Percentiles rank a stretch among this genome's conserved stretches.
These are phyloP conservation scores for Talaromyces sp. DNA, from an alignment of 2,329 filamentous ascomycete genomes.

Conservation along the genomic window DNA sequence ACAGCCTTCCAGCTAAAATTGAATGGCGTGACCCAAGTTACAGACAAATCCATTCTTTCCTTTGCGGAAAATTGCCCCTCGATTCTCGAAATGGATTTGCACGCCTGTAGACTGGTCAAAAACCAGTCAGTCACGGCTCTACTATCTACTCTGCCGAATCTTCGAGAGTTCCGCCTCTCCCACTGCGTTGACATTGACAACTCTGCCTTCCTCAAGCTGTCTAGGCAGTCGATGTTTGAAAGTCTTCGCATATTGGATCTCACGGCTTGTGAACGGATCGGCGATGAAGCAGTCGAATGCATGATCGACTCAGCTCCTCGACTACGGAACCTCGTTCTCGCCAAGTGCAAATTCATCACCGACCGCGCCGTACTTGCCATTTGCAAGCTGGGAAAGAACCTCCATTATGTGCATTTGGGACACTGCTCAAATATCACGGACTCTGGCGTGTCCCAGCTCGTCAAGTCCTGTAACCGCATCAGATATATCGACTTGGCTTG, in stretches of 20 bases:
- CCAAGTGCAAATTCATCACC: constrained; percentile 90
- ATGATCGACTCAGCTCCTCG: constrained; percentile 84
- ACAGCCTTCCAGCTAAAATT: constrained; percentile 67
- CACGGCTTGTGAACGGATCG: constrained; percentile 78
- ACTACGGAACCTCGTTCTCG: constrained; percentile 84
- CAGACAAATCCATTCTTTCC: constrained; percentile 73
- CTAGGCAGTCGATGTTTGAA: constrained; percentile 66
- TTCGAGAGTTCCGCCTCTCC: constrained; percentile 86
- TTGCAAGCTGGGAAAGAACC: constrained; percentile 82
- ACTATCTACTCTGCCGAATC: constrained; percentile 68
- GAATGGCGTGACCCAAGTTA: constrained; percentile 83
- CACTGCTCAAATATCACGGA: constrained; percentile 93
- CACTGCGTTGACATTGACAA: constrained; percentile 83
- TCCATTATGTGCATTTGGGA: constrained; percentile 93
- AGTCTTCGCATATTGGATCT: constrained; percentile 89
- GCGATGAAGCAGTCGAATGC: constrained; percentile 79
- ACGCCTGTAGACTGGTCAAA: constrained; percentile 75
- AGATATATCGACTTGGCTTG: constrained; percentile 98
- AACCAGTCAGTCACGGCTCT: constrained; percentile 79
- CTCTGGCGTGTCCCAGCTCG: constrained; percentile 74
- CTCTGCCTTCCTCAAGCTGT: constrained; percentile 76
- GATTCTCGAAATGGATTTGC: constrained; percentile 92
- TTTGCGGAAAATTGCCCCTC: constrained; percentile 87
- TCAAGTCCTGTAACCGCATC: constrained; percentile 84
- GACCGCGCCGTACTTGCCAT: constrained; percentile 85